These are phyloP conservation scores for Bryum argenteum DNA, from an alignment of 225 moss, liverwort and hornwort species.

Conservation along the genomic window DNA sequence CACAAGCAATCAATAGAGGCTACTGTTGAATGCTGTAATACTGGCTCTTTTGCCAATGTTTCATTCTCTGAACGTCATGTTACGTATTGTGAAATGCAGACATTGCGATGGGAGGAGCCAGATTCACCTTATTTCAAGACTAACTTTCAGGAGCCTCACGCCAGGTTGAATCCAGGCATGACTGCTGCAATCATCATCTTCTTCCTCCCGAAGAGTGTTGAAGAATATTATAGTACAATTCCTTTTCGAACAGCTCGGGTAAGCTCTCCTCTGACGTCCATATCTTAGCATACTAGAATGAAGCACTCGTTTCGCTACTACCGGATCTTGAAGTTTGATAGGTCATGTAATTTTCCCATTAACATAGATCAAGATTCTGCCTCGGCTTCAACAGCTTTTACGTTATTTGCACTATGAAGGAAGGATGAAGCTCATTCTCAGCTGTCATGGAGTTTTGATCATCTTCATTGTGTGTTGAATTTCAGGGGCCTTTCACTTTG, in stretches of 20 bases:
- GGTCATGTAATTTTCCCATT: not conserved
- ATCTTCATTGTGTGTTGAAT: not conserved
- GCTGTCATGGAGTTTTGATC: not conserved
- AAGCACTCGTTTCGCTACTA: too few relatives aligned
- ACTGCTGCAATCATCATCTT: slow-evolving; percentile 75
- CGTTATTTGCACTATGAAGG: not conserved
- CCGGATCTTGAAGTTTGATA: not conserved
- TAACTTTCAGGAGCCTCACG: slow-evolving; percentile 90
- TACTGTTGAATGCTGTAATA: not conserved
- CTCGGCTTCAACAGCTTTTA: not conserved
- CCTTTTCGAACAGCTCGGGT: slow-evolving; percentile 77
- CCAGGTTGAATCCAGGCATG: slow-evolving; percentile 79
- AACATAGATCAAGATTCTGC: not conserved
- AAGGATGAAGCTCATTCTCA: not conserved
- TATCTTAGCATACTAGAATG: not conserved
- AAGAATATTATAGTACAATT: slow-evolving; percentile 72
- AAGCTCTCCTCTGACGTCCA: slow-evolving; percentile 18
- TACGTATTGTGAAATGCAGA: slow-evolving; percentile 46
- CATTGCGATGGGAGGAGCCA: slow-evolving; percentile 83
- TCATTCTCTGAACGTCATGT: not conserved
- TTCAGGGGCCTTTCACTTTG: slow-evolving; percentile 78
- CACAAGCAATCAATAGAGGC: not conserved
- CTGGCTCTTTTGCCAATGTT: not conserved
- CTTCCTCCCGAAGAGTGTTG: slow-evolving; percentile 71
- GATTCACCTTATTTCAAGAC: slow-evolving; percentile 84